A percentile compares a stretch with the other conserved stretches of the same genome.
These are phyloP conservation scores for Nitzschia sp. DNA, from an alignment of 108 stramenopile species.

Conservation along the genomic window DNA sequence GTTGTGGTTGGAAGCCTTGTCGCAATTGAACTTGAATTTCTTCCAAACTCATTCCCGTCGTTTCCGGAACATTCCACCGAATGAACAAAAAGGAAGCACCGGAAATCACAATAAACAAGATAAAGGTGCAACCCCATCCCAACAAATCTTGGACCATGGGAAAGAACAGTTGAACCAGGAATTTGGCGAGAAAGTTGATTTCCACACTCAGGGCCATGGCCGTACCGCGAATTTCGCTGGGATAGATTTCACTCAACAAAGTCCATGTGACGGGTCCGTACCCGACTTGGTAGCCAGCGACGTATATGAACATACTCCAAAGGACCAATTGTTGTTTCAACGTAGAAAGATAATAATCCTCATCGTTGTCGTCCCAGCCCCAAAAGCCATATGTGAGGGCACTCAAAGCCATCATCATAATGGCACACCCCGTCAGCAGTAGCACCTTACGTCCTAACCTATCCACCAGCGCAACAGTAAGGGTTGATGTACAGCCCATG, in stretches of 20 bases:
- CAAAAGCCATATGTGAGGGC: conserved; percentile 31
- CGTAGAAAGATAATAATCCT: background rate
- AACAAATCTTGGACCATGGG: conserved; percentile 58
- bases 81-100: conserved; percentile 46
- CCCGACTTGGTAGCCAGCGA: conserved; percentile 59
- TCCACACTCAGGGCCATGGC: conserved; percentile 81
- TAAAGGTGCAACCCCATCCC: conserved; percentile 63
- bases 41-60: conserved; percentile 67
- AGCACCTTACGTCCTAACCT: conserved; percentile 39
- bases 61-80: conserved; percentile 69
- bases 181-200: conserved; percentile 70
- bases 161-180: conserved; percentile 60
- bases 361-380: conserved; percentile 21
- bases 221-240: conserved; percentile 68
- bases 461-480: conserved; percentile 44
- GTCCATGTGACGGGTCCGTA: conserved; percentile 77
- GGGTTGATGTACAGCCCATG: conserved; percentile 55
- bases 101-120: conserved; percentile 45
- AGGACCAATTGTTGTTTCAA: conserved; percentile 29
- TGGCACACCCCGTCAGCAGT: conserved; percentile 17
- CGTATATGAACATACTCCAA: conserved; percentile 36
- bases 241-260: conserved; percentile 72
- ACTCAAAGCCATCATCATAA: conserved; percentile 26
- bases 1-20: background rate
- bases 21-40: conserved; percentile 49